Evolutionary conservation across 306 rosid genomes (phyloP).

Genomic region (Sicyos edulis): DNA sequence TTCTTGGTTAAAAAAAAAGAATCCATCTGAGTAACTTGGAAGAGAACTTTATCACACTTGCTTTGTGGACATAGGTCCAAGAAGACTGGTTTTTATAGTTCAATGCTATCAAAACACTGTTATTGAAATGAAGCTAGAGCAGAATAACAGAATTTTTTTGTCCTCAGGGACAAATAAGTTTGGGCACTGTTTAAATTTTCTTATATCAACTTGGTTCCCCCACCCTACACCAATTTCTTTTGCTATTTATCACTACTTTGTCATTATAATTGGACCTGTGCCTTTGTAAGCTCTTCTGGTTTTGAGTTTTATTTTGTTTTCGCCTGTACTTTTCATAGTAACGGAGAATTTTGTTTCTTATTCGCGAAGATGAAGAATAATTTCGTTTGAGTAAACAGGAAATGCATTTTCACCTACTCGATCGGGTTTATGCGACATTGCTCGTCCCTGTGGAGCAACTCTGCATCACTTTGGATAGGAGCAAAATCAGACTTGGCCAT

Average conservation of each 20-base stretch:
- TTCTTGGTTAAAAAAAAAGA: no score
- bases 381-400: neutral
- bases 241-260: neutral
- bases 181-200: neutral
- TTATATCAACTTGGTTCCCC: neutral
- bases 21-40: neutral
- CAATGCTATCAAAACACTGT: neutral
- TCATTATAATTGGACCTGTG: neutral
- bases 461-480: conserved; percentile 3
- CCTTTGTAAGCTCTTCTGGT: neutral
- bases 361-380: neutral
- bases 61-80: neutral
- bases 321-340: neutral
- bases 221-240: neutral
- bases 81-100: neutral
- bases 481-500: neutral
- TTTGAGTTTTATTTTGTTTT: neutral
- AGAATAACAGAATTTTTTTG: neutral
- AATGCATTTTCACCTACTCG: neutral
- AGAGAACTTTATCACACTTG: neutral
- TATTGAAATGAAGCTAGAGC: neutral
- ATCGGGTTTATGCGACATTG: neutral
- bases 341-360: neutral
- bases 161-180: no score
- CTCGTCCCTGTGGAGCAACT: neutral